These are phyloP conservation scores for Calendula officinalis DNA, from an alignment of 129 eudicot species.

Conservation along the genomic window DNA sequence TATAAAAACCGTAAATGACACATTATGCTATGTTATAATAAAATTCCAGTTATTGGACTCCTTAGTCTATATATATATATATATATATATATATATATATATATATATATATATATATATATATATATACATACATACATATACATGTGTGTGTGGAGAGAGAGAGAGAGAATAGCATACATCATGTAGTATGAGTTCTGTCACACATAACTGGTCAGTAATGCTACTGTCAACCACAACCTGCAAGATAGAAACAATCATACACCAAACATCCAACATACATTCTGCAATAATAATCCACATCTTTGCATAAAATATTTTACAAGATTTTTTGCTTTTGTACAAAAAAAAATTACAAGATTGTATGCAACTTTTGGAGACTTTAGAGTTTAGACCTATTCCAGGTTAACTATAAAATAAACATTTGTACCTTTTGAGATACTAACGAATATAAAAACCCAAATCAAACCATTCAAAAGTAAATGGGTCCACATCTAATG, in stretches of 20 bases:
- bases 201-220: conserved; percentile 70
- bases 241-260: conserved; percentile 43
- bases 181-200: conserved; percentile 78
- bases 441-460: too few relatives aligned
- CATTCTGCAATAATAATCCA: not conserved
- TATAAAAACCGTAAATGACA: not conserved
- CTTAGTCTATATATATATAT: not conserved
- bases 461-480: too few relatives aligned
- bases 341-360: too few relatives aligned
- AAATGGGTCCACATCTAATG: not conserved
- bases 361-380: too few relatives aligned
- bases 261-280: conserved; percentile 2
- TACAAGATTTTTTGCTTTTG: too few relatives aligned
- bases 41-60: not conserved
- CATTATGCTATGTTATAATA: not conserved
- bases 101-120: too few relatives aligned
- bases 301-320: too few relatives aligned
- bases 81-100: too few relatives aligned
- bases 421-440: too few relatives aligned
- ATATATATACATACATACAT: too few relatives aligned
- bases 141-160: not conserved
- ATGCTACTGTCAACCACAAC: conserved; percentile 79
- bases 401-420: too few relatives aligned
- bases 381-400: too few relatives aligned
- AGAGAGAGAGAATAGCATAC: conserved; percentile 49